phyloP scores from a whole-genome alignment of 495 filamentous ascomycete genomes.

The Penicillium samsonianum region DNA sequence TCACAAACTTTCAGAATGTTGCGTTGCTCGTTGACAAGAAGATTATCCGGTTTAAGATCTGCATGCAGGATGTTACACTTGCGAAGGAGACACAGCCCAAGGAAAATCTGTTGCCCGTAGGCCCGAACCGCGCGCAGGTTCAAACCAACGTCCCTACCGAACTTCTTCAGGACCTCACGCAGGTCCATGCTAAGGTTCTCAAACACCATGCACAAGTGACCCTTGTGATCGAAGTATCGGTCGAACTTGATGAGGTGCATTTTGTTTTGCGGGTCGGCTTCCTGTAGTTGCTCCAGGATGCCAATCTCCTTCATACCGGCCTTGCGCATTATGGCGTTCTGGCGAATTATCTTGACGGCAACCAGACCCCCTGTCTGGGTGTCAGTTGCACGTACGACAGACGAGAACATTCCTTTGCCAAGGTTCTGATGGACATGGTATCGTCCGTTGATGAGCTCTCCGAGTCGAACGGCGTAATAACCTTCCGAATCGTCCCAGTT shows the following conservation, averaged over 20 bases:
- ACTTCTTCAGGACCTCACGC: conserved; percentile 94
- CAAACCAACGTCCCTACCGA: conserved; percentile 89
- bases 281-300: conserved; percentile 80
- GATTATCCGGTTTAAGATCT: conserved; percentile 96
- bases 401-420: conserved; percentile 95
- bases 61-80: conserved; percentile 93
- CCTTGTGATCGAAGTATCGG: conserved; percentile 88
- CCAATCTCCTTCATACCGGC: conserved; percentile 93
- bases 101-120: conserved; percentile 93
- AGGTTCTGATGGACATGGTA: conserved; percentile 85
- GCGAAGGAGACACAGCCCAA: conserved; percentile 78
- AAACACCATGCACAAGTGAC: conserved; percentile 93
- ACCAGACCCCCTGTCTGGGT: conserved; percentile 68
- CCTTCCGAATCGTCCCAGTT: conserved; percentile 93
- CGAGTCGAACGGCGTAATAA: conserved; percentile 89
- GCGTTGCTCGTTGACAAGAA: conserved; percentile 82
- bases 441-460: conserved; percentile 82
- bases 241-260: conserved; percentile 89
- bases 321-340: conserved; percentile 90
- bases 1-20: conserved; percentile 93
- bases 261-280: conserved; percentile 84
- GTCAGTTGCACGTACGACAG: conserved; percentile 89
- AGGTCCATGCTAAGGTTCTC: conserved; percentile 92
- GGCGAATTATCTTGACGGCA: conserved; percentile 92
- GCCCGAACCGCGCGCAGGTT: conserved; percentile 81